Conservation (phyloP, 164 flowering plant genomes). For the Tetrastigma voinierianum region DNA sequence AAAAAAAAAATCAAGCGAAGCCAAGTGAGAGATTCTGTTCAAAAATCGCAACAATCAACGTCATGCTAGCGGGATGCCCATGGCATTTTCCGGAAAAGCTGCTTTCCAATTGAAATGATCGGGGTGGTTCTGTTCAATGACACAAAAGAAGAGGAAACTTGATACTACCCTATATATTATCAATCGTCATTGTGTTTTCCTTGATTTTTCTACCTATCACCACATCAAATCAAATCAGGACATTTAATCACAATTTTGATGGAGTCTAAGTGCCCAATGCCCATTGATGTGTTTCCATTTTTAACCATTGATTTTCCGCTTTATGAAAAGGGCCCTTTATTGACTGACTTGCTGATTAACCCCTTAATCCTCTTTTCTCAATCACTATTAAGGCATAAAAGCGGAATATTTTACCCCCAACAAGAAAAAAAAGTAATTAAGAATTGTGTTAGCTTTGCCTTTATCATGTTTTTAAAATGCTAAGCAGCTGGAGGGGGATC, state of each 20-base stretch:
- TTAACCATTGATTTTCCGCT: constrained; percentile 10
- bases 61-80: no score
- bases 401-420: constrained; percentile 17
- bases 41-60: no score
- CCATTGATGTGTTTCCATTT: constrained; percentile 6
- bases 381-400: constrained; percentile 9
- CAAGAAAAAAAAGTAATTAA: constrained; percentile 19
- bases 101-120: no score
- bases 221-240: constrained; percentile 3
- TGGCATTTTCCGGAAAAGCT: no score
- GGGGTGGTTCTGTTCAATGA: background rate
- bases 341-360: constrained; percentile 9
- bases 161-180: background rate
- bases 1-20: no score
- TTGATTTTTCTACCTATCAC: background rate
- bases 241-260: constrained; percentile 1
- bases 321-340: constrained; percentile 10
- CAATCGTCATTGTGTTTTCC: background rate
- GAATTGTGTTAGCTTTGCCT: constrained; percentile 21
- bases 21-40: no score
- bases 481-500: constrained; percentile 34
- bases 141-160: background rate
- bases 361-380: constrained; percentile 5
- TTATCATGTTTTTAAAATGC: constrained; percentile 10
- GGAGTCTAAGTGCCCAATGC: constrained; percentile 16